These are phyloP conservation scores for Yarrowia yakushimensis DNA, from an alignment of 805 yeast genomes.

Conservation along the genomic window DNA sequence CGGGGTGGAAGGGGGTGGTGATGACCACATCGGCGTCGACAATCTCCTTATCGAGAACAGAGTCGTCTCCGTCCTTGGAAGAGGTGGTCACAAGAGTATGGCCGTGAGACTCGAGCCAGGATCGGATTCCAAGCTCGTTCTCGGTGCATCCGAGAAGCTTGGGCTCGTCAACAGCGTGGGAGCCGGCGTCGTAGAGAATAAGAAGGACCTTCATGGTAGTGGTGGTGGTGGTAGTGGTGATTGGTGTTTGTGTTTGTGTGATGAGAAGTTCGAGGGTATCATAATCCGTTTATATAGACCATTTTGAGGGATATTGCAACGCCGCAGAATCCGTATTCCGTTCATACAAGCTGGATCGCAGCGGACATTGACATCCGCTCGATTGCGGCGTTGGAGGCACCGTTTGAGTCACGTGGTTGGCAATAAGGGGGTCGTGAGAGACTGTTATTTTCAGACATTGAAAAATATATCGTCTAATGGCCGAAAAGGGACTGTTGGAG, in stretches of 20 bases:
- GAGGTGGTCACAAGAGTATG: conserved; percentile 63
- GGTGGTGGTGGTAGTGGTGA: conserved; percentile 24
- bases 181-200: conserved; percentile 40
- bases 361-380: too few species aligned
- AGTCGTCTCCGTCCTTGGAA: conserved; percentile 58
- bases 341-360: too few species aligned
- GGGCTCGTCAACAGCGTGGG: conserved; percentile 57
- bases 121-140: conserved; percentile 57
- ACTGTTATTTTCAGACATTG: too few species aligned
- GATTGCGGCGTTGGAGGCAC: too few species aligned
- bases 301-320: not conserved
- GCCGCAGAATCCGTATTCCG: not conserved
- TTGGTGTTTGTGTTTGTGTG: not conserved
- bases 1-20: conserved; percentile 4
- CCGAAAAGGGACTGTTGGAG: too few species aligned
- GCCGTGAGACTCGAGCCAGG: conserved; percentile 62
- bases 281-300: not conserved
- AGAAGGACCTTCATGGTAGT: conserved; percentile 53
- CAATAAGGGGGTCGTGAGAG: too few species aligned
- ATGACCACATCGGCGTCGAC: conserved; percentile 68
- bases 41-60: conserved; percentile 51
- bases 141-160: conserved; percentile 66
- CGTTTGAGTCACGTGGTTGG: too few species aligned
- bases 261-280: not conserved
- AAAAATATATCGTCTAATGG: too few species aligned